These are phyloP conservation scores for Phytophthora hibernalis DNA, from an alignment of 352 stramenopile species.

Conservation along the genomic window DNA sequence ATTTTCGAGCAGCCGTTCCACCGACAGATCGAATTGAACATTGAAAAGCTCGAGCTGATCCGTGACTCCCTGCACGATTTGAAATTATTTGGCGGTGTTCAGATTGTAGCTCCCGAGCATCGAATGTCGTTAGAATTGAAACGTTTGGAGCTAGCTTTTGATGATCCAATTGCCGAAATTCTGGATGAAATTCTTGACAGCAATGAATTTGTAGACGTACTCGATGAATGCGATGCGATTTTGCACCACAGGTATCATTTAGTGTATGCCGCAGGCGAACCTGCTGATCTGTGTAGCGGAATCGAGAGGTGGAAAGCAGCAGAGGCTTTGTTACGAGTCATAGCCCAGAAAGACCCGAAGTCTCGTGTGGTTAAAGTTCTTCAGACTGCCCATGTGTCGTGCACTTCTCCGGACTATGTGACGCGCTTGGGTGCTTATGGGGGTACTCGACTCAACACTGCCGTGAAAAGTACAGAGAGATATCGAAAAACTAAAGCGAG, in stretches of 20 bases:
- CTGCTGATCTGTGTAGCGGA: conserved; percentile 53
- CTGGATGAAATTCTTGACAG: conserved; percentile 54
- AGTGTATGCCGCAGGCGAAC: conserved; percentile 81
- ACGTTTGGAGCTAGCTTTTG: conserved; percentile 28
- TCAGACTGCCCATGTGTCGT: conserved; percentile 41
- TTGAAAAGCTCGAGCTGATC: conserved; percentile 36
- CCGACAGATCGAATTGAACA: conserved; percentile 52
- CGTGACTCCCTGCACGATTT: conserved; percentile 45
- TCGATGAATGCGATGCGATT: conserved; percentile 91
- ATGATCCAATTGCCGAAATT: conserved; percentile 4
- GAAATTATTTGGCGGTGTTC: conserved; percentile 46
- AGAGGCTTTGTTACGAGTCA: conserved; percentile 48
- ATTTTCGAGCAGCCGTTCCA: conserved; percentile 78
- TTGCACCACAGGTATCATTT: conserved; percentile 90
- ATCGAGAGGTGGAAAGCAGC: conserved; percentile 60
- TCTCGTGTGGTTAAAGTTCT: conserved; percentile 48
- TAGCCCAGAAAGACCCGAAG: conserved; percentile 11
- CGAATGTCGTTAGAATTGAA: conserved; percentile 91
- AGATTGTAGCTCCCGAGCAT: conserved; percentile 89
- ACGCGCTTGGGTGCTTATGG: conserved; percentile 48
- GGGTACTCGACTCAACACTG: conserved; percentile 49
- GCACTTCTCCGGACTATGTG: conserved; percentile 42
- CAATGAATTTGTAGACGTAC: conserved; percentile 73
- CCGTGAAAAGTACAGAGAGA: conserved; percentile 18
- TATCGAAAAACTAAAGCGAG: conserved; percentile 42